A percentile compares a stretch with the other conserved stretches of the same genome.
These are phyloP conservation scores for Tylopilus plumbeoviolaceoides DNA, from an alignment of 768 basidiomycete genomes.

Conservation along the genomic window DNA sequence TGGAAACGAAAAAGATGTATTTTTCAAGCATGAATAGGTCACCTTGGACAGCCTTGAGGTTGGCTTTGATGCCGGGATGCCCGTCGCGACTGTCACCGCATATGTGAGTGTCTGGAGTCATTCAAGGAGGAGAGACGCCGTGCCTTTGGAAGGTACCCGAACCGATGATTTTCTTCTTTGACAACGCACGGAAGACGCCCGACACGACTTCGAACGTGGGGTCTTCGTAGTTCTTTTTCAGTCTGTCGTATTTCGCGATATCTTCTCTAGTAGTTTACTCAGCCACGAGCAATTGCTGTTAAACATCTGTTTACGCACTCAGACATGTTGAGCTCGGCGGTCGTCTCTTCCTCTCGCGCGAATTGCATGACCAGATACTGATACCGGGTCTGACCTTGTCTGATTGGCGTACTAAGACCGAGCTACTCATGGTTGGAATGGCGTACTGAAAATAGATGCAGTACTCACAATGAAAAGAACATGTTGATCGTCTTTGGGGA, in stretches of 20 bases:
- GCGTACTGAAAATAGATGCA: background rate
- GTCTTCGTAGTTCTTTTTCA: conserved; percentile 93
- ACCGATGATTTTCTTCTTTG: conserved; percentile 88
- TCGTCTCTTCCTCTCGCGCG: conserved; percentile 94
- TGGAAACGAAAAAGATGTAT: conserved; percentile 96
- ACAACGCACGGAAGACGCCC: conserved; percentile 85
- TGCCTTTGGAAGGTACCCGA: conserved; percentile 85
- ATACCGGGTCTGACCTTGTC: conserved; percentile 97
- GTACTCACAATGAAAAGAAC: conserved; percentile 85
- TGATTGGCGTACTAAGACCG: conserved; percentile 87
- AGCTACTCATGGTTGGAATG: conserved; percentile 47
- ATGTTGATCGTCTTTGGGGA: conserved; percentile 96
- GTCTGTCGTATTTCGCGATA: conserved; percentile 69
- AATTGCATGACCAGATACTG: conserved; percentile 99
- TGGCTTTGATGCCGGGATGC: conserved; percentile 94
- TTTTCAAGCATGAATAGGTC: conserved; percentile 98
- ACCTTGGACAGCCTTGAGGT: conserved; percentile 94
- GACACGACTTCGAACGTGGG: conserved; percentile 96
- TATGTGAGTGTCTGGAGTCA: background rate
- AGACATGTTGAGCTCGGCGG: conserved; percentile 87
- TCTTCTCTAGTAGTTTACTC: conserved; percentile 53
- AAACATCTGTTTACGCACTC: conserved; percentile 55
- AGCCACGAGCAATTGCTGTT: background rate
- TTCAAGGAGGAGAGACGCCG: background rate
- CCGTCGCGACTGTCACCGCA: conserved; percentile 64